These are phyloP conservation scores for Oxalis stricta DNA, from an alignment of 441 rosid genomes.

Conservation along the genomic window DNA sequence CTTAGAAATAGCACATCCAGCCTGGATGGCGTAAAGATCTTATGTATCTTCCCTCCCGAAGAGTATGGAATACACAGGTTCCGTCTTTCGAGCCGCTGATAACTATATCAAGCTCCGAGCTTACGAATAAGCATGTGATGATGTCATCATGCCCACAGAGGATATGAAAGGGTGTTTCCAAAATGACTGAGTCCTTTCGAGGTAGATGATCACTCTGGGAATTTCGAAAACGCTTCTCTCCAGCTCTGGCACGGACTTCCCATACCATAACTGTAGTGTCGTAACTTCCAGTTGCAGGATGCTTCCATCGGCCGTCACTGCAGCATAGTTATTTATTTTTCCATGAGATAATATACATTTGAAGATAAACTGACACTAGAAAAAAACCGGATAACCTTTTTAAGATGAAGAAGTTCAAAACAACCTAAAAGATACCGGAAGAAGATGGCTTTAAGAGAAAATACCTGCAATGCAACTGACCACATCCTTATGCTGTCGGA, in stretches of 20 bases:
- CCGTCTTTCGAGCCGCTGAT: slow-evolving; percentile 99
- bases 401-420: slow-evolving; percentile 1
- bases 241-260: slow-evolving; percentile 53
- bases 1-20: slow-evolving; percentile 76
- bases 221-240: slow-evolving; percentile 61
- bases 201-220: slow-evolving; percentile 35
- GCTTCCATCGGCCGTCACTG: slow-evolving; percentile 83
- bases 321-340: slow-evolving; percentile 19
- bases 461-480: slow-evolving; percentile 99
- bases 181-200: slow-evolving; percentile 60
- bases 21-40: slow-evolving; percentile 85
- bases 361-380: too few relatives aligned
- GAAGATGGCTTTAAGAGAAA: not conserved
- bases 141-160: slow-evolving; percentile 95
- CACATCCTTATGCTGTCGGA: slow-evolving; percentile 93
- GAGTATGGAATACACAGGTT: slow-evolving; percentile 84
- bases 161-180: slow-evolving; percentile 89
- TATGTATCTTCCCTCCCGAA: slow-evolving; percentile 84
- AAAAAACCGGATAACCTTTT: not conserved
- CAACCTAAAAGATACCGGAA: too few relatives aligned
- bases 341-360: slow-evolving; percentile 7
- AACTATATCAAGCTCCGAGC: slow-evolving; percentile 87
- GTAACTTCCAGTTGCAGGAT: slow-evolving; percentile 95
- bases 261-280: slow-evolving; percentile 98
- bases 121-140: slow-evolving; percentile 76